Percentiles rank a stretch among this genome's conserved stretches.
Conservation (phyloP, 495 filamentous ascomycete genomes). For the Delitschia confertaspora region DNA sequence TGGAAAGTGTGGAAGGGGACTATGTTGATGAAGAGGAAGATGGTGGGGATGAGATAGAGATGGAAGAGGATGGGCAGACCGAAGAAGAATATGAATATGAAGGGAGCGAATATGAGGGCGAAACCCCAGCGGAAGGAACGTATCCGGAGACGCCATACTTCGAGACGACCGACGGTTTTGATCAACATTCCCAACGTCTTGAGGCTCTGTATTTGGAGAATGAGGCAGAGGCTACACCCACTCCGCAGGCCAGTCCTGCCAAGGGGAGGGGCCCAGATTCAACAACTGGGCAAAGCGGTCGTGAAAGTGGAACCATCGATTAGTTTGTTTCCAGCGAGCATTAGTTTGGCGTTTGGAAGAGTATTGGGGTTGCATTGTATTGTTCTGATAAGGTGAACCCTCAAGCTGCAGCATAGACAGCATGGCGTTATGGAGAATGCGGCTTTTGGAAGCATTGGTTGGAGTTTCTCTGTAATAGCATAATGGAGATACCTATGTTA, state of each 20-base stretch:
- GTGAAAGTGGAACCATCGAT: neutral
- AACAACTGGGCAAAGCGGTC: neutral
- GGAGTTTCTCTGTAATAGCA: neutral
- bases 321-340: neutral
- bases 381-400: too few species aligned
- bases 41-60: conserved; percentile 36
- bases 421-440: conserved; percentile 1
- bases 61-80: conserved; percentile 26
- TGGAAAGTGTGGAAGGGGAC: conserved; percentile 32
- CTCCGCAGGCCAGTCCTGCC: conserved; percentile 6
- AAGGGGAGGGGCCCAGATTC: neutral
- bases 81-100: conserved; percentile 19
- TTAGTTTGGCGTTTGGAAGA: neutral
- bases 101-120: conserved; percentile 21
- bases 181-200: conserved; percentile 1
- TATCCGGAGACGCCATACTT: too few species aligned
- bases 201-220: conserved; percentile 4
- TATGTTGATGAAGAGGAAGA: conserved; percentile 35
- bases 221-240: conserved; percentile 11
- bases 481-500: neutral
- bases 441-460: neutral
- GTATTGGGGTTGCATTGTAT: too few species aligned
- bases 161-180: neutral
- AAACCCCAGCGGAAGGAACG: conserved; percentile 11
- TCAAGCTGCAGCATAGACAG: neutral